Percentiles rank a stretch among this genome's conserved stretches.
These are phyloP conservation scores for Anastatica hierochuntica DNA, from an alignment of 345 rosid genomes.

Conservation along the genomic window DNA sequence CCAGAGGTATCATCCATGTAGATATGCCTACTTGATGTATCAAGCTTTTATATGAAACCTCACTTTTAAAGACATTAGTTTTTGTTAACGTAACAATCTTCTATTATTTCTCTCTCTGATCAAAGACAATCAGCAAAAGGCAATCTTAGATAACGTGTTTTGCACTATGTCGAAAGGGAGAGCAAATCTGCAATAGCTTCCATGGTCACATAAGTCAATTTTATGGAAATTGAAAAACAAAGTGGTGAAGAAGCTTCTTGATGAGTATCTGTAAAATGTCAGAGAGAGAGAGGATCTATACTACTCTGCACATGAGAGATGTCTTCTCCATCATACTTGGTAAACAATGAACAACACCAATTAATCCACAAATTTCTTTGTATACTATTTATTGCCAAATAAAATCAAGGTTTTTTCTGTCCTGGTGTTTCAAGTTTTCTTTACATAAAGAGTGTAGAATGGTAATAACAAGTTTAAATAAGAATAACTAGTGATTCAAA, in stretches of 20 bases:
- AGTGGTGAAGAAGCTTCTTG: constrained; percentile 37
- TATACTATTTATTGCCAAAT: constrained; percentile 15
- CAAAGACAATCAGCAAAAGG: too few species aligned
- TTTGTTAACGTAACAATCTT: too few species aligned
- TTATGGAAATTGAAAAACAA: constrained; percentile 33
- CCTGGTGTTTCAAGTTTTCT: constrained; percentile 12
- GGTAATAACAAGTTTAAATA: neutral
- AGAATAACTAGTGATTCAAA: neutral
- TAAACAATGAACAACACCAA: constrained; percentile 6
- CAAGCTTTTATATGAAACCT: neutral
- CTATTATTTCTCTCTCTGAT: too few species aligned
- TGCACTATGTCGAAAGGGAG: constrained; percentile 49
- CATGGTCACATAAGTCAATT: constrained; percentile 52
- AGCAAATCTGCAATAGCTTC: constrained; percentile 46
- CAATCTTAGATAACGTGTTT: constrained; percentile 68
- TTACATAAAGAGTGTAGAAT: constrained; percentile 14
- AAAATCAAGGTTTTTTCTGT: too few species aligned
- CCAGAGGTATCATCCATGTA: neutral
- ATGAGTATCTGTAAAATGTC: constrained; percentile 72
- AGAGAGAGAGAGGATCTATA: constrained; percentile 48
- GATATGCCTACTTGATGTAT: constrained; percentile 10
- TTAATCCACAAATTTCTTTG: neutral
- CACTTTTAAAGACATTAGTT: too few species aligned
- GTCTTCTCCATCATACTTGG: constrained; percentile 47
- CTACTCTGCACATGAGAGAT: constrained; percentile 41